Evolutionary conservation across 1,284 basidiomycete species (phyloP).

Genomic region (Microbotryum lychnidis-dioicae): DNA sequence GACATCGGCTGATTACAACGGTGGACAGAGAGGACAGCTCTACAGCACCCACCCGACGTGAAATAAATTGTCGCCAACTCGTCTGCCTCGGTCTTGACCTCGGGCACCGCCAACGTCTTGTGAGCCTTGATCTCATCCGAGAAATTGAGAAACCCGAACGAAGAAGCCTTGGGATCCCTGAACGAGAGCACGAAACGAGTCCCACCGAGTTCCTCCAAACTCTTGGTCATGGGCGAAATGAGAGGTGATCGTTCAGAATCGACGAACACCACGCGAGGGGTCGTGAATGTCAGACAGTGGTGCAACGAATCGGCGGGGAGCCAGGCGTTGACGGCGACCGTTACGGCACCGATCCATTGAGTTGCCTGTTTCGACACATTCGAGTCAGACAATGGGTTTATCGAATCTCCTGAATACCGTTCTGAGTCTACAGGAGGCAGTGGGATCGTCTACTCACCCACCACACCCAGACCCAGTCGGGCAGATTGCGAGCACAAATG

Average conservation of each 20-base stretch:
- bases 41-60: constrained; percentile 34
- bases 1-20: too few species aligned
- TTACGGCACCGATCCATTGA: constrained; percentile 38
- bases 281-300: constrained; percentile 51
- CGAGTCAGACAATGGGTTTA: too few species aligned
- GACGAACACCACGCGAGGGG: constrained; percentile 50
- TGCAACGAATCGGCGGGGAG: constrained; percentile 42
- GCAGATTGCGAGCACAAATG: constrained; percentile 55
- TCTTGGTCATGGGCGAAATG: not conserved
- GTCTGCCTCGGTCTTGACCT: constrained; percentile 40
- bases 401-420: too few species aligned
- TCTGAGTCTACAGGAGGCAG: too few species aligned
- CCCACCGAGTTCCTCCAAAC: not conserved
- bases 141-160: constrained; percentile 2
- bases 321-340: constrained; percentile 47
- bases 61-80: constrained; percentile 46
- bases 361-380: constrained; percentile 49
- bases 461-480: constrained; percentile 32
- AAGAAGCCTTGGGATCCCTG: not conserved
- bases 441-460: too few species aligned
- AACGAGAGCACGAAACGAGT: constrained; percentile 17
- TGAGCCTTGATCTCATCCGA: constrained; percentile 8
- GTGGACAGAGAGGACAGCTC: too few species aligned
- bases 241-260: constrained; percentile 48
- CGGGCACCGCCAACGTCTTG: constrained; percentile 5